These are phyloP conservation scores for Botryotinia globosa DNA, from an alignment of 2,329 filamentous ascomycete genomes.

Conservation along the genomic window DNA sequence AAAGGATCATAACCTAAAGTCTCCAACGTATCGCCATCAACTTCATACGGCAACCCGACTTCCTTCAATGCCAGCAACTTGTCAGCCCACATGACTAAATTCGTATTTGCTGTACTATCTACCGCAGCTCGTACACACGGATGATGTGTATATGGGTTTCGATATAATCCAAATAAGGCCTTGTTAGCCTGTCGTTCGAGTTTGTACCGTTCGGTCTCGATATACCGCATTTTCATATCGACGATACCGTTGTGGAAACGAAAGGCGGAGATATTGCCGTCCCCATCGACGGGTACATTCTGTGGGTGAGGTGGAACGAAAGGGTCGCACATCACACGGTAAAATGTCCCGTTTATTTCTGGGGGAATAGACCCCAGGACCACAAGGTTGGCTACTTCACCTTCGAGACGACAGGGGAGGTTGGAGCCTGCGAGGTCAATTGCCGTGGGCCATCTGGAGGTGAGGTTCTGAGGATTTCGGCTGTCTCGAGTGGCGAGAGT, in stretches of 20 bases:
- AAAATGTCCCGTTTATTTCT: constrained; percentile 45
- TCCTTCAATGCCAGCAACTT: constrained; percentile 54
- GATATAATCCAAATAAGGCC: constrained; percentile 33
- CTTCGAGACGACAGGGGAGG: constrained; percentile 33
- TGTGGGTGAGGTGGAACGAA: constrained; percentile 52
- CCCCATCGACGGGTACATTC: constrained; percentile 43
- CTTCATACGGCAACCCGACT: constrained; percentile 49
- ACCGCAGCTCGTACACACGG: background rate
- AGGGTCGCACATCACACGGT: constrained; percentile 44
- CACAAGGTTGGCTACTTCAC: constrained; percentile 41
- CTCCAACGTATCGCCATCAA: constrained; percentile 46
- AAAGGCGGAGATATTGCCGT: constrained; percentile 37
- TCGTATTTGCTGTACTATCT: constrained; percentile 47
- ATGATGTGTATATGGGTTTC: constrained; percentile 10
- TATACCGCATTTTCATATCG: constrained; percentile 37
- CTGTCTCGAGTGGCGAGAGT: background rate
- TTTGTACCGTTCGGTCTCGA: constrained; percentile 35
- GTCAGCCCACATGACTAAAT: constrained; percentile 55
- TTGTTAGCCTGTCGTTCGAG: constrained; percentile 28
- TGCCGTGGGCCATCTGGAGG: background rate
- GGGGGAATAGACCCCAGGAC: constrained; percentile 41
- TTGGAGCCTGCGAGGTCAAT: constrained; percentile 1
- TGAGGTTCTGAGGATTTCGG: background rate
- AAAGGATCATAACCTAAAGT: constrained; percentile 50
- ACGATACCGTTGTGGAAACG: constrained; percentile 36